phyloP scores from a whole-genome alignment of 2,329 filamentous ascomycete species.

The Hymenoscyphus fraxineus region DNA sequence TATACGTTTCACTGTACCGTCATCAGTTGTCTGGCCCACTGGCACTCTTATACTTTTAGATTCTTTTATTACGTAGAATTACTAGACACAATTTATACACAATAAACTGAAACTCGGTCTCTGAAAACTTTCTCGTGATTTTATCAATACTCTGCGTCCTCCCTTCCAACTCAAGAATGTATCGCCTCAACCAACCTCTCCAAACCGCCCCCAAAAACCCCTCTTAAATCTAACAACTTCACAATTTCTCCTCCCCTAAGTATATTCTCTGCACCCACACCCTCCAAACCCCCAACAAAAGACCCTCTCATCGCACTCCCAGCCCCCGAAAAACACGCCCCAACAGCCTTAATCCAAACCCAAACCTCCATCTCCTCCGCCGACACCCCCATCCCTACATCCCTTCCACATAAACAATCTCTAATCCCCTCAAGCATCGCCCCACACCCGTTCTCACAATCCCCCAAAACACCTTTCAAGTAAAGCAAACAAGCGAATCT shows the following conservation, averaged over 20 bases:
- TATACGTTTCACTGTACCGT: no score
- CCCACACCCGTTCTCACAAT: neutral
- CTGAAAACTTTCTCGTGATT: no score
- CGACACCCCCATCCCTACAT: neutral
- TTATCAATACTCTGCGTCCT: no score
- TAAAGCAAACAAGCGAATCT: no score
- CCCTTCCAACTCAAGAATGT: neutral
- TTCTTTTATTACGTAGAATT: no score
- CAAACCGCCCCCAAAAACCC: neutral
- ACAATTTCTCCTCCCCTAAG: neutral
- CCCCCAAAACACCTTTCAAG: no score
- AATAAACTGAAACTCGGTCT: no score
- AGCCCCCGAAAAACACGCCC: neutral
- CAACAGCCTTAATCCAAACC: neutral
- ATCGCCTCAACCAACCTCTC: neutral
- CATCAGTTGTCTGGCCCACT: no score
- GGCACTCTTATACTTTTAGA: no score
- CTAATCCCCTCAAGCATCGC: neutral
- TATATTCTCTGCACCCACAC: neutral
- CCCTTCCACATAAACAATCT: neutral
- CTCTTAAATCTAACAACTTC: neutral
- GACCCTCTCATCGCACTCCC: neutral
- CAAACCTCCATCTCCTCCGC: neutral
- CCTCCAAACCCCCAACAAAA: neutral
- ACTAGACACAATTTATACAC: no score